These are phyloP conservation scores for Ophiocordyceps australis DNA, from an alignment of 2,329 filamentous ascomycete species.

Conservation along the genomic window DNA sequence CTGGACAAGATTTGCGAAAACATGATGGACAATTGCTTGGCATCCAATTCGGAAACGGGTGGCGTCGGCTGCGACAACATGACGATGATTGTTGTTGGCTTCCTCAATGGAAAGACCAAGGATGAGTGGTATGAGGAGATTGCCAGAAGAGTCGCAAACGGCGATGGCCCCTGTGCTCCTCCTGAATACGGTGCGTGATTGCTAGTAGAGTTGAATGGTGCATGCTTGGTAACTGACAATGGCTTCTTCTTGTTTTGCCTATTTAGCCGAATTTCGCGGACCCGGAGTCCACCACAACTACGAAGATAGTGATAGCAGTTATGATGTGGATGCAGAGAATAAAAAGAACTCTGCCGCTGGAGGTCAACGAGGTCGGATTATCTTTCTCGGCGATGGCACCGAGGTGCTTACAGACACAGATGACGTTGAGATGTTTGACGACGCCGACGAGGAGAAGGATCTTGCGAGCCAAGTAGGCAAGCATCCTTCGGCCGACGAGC, in stretches of 20 bases:
- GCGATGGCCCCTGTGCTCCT: slow-evolving; percentile 94
- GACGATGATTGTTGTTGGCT: slow-evolving; percentile 86
- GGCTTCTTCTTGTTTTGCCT: slow-evolving; percentile 5
- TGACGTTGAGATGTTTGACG: slow-evolving; percentile 88
- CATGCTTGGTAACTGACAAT: too few species aligned
- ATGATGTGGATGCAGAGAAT: slow-evolving; percentile 56
- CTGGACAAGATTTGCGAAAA: slow-evolving; percentile 95
- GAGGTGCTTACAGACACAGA: slow-evolving; percentile 79
- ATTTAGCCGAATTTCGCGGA: slow-evolving; percentile 64
- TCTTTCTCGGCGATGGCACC: slow-evolving; percentile 87
- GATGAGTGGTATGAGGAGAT: slow-evolving; percentile 98
- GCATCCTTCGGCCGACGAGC: slow-evolving; percentile 8
- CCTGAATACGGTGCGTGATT: slow-evolving; percentile 96
- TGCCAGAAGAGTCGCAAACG: slow-evolving; percentile 81
- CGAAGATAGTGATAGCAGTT: slow-evolving; percentile 62
- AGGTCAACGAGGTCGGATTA: slow-evolving; percentile 71
- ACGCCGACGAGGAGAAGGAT: slow-evolving; percentile 70
- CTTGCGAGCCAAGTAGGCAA: slow-evolving; percentile 65
- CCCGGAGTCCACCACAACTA: slow-evolving; percentile 69
- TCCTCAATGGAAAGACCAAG: slow-evolving; percentile 82
- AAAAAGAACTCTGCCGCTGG: slow-evolving; percentile 45
- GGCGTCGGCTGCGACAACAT: slow-evolving; percentile 99
- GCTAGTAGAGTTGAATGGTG: too few species aligned
- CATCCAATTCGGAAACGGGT: slow-evolving; percentile 93
- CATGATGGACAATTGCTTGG: slow-evolving; percentile 99